These are phyloP conservation scores for Porcisia deanei DNA, from an alignment of 208 protist genomes.

Conservation along the genomic window DNA sequence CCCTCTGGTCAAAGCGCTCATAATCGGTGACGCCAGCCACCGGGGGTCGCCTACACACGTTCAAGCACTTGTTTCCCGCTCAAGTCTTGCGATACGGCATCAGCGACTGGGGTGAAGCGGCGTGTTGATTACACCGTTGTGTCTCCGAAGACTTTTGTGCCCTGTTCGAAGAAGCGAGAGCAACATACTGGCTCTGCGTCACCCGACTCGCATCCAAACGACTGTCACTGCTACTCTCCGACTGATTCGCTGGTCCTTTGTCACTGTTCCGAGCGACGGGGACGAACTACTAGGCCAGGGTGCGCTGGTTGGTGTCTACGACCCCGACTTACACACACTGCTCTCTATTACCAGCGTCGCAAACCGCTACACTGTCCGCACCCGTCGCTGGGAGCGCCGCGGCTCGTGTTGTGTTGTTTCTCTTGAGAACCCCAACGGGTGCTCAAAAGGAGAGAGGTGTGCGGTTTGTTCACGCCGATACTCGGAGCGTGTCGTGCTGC, in stretches of 20 bases:
- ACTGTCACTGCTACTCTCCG: background rate
- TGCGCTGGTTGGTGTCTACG: conserved; percentile 47
- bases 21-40: too few species aligned
- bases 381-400: conserved; percentile 49
- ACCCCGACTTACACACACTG: conserved; percentile 58
- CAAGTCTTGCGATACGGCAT: background rate
- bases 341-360: conserved; percentile 38
- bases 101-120: background rate
- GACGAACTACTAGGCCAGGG: background rate
- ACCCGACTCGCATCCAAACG: background rate
- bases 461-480: conserved; percentile 82
- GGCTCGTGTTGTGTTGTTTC: conserved; percentile 79
- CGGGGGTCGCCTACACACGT: background rate
- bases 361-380: conserved; percentile 48
- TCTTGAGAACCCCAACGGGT: conserved; percentile 34
- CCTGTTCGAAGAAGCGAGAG: background rate
- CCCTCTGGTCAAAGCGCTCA: background rate
- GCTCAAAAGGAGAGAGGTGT: conserved; percentile 54
- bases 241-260: background rate
- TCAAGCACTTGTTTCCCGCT: background rate
- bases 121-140: background rate
- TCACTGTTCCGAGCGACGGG: conserved; percentile 10
- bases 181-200: background rate
- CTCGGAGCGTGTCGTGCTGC: conserved; percentile 29
- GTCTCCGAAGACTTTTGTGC: background rate